phyloP scores from a whole-genome alignment of 2,329 filamentous ascomycete genomes.

The Hypomyces rosellus region DNA sequence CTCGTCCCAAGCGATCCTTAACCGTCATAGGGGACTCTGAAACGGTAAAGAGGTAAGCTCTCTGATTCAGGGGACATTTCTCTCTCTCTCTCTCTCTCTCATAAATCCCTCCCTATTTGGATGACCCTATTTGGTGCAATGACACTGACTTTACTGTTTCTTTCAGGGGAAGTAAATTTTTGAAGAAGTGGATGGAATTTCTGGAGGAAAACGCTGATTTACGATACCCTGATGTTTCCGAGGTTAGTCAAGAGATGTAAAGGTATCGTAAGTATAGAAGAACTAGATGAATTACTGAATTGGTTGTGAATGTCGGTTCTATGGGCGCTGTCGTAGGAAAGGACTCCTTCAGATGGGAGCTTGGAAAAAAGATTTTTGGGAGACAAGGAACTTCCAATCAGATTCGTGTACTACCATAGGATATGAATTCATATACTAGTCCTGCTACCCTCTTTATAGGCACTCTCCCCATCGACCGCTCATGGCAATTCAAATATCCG shows the following conservation, averaged over 20 bases:
- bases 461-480: no score
- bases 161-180: constrained; percentile 70
- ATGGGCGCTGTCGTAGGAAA: no score
- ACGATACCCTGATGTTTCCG: constrained; percentile 68
- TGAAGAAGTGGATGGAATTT: constrained; percentile 86
- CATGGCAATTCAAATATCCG: no score
- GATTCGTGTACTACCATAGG: no score
- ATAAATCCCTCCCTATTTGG: neutral
- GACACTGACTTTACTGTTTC: neutral
- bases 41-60: constrained; percentile 73
- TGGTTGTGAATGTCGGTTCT: no score
- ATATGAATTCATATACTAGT: no score
- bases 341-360: no score
- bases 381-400: no score
- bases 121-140: neutral
- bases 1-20: constrained; percentile 81
- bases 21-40: constrained; percentile 92
- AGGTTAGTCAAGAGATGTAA: constrained; percentile 20
- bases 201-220: constrained; percentile 87
- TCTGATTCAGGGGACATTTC: no score
- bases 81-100: neutral
- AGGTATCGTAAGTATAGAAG: neutral
- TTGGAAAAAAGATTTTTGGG: no score
- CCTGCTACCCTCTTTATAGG: no score
- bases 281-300: no score